Evolutionary conservation across 352 stramenopile genomes (phyloP).

Genomic region (Discostella stelligera): DNA sequence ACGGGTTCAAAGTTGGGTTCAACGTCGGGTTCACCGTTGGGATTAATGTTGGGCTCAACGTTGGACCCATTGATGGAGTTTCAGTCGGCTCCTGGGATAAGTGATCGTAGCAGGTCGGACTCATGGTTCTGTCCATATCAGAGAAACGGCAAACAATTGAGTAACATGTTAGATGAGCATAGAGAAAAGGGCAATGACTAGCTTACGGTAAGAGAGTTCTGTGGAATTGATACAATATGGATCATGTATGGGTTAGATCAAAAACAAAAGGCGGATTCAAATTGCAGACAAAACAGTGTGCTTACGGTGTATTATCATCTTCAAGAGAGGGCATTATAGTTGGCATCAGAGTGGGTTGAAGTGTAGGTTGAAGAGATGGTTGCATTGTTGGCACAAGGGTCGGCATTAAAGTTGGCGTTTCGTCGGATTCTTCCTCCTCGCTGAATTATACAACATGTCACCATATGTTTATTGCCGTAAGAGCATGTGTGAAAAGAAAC

Average conservation of each 20-base stretch:
- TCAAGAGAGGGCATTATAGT: not conserved
- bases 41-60: not conserved
- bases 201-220: not conserved
- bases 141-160: not conserved
- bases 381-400: slow-evolving; percentile 13
- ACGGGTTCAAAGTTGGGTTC: not conserved
- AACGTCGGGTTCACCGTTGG: not conserved
- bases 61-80: not conserved
- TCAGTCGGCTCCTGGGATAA: no score
- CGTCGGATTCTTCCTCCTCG: not conserved
- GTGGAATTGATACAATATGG: not conserved
- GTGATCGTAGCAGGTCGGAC: no score
- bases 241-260: not conserved
- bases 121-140: not conserved
- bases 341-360: not conserved
- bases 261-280: not conserved
- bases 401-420: slow-evolving; percentile 1
- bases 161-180: not conserved
- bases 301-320: not conserved
- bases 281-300: not conserved
- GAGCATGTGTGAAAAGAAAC: not conserved
- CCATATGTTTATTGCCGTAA: not conserved
- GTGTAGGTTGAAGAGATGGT: slow-evolving; percentile 13
- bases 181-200: not conserved
- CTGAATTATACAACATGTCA: not conserved